Evolutionary conservation across 495 filamentous ascomycete genomes (phyloP).

Genomic region (Xylaria grammica): DNA sequence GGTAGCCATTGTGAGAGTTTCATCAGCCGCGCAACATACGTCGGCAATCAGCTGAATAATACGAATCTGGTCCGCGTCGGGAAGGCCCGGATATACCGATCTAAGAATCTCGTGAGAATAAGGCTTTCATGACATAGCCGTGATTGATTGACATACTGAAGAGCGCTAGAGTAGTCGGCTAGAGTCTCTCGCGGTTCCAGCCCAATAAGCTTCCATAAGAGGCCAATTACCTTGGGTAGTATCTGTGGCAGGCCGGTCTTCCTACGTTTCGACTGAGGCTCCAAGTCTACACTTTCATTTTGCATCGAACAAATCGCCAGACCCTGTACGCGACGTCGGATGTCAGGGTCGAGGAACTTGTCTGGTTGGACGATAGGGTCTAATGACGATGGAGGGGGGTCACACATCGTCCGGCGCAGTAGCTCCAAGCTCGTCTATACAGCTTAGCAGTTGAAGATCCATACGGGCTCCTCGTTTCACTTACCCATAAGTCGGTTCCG

Average conservation of each 20-base stretch:
- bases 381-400: conserved; percentile 18
- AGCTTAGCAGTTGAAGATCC: conserved; percentile 28
- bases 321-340: conserved; percentile 34
- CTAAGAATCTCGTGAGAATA: conserved; percentile 30
- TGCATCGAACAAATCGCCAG: conserved; percentile 24
- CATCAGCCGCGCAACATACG: conserved; percentile 43
- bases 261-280: conserved; percentile 40
- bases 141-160: conserved; percentile 36
- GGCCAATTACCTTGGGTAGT: conserved; percentile 24
- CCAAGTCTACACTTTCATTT: conserved; percentile 20
- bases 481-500: conserved; percentile 42
- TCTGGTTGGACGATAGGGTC: conserved; percentile 23
- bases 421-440: conserved; percentile 40
- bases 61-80: conserved; percentile 37
- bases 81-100: conserved; percentile 32
- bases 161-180: conserved; percentile 22
- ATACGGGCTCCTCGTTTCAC: conserved; percentile 12
- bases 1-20: conserved; percentile 31
- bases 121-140: background rate
- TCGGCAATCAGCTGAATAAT: conserved; percentile 42
- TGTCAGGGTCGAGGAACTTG: conserved; percentile 35
- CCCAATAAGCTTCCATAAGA: conserved; percentile 32
- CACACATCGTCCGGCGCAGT: conserved; percentile 31
- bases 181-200: conserved; percentile 22
- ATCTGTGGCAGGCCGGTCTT: conserved; percentile 29